Evolutionary conservation across 495 filamentous ascomycete genomes (phyloP).

Genomic region (Penicillium argentinense): DNA sequence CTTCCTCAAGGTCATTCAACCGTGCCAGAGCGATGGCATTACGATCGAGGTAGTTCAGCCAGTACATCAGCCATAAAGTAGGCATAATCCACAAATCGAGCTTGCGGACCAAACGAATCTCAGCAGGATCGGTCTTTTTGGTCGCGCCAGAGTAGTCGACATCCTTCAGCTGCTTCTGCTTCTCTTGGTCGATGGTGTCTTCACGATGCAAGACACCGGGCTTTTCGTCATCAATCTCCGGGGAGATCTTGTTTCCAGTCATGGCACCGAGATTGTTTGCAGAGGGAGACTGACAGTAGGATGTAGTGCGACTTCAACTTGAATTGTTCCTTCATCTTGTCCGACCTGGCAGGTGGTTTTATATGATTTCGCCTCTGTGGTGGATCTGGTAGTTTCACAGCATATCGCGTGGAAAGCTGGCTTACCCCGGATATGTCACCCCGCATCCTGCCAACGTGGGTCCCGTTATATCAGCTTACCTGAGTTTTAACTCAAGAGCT

Average conservation of each 20-base stretch:
- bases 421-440: constrained; percentile 3
- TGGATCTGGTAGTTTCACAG: constrained; percentile 1
- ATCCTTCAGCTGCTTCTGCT: constrained; percentile 5
- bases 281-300: background rate
- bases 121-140: constrained; percentile 38
- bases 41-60: constrained; percentile 48
- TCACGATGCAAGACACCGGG: constrained; percentile 5
- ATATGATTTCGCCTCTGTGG: background rate
- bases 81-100: constrained; percentile 50
- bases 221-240: constrained; percentile 9
- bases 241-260: constrained; percentile 9
- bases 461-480: constrained; percentile 1
- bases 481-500: constrained; percentile 5
- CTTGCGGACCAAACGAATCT: constrained; percentile 48
- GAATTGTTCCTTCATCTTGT: background rate
- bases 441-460: constrained; percentile 1
- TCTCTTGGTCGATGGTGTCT: constrained; percentile 7
- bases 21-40: constrained; percentile 29
- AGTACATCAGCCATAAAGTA: constrained; percentile 49
- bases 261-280: constrained; percentile 3
- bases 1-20: constrained; percentile 39
- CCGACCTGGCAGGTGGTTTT: background rate
- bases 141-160: constrained; percentile 41
- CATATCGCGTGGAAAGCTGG: constrained; percentile 3
- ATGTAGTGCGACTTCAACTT: background rate